Evolutionary conservation across 2,329 filamentous ascomycete genomes (phyloP).

Genomic region (Lecanicillium sp.): DNA sequence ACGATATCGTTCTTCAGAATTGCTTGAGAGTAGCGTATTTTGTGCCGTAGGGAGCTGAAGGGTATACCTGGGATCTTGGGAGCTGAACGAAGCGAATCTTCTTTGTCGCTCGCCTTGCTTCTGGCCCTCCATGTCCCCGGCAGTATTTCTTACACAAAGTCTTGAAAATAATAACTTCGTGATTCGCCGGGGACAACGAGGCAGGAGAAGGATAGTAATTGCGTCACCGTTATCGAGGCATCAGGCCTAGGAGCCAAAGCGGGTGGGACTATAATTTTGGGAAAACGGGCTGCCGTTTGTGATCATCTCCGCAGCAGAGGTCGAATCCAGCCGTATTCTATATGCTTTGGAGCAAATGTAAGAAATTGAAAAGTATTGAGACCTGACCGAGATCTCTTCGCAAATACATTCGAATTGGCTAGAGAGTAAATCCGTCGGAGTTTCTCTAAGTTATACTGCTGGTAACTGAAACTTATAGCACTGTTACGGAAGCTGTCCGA

Average conservation of each 20-base stretch:
- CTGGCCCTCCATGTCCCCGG: constrained; percentile 8
- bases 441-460: too few species aligned
- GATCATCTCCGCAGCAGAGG: too few species aligned
- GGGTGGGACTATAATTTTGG: too few species aligned
- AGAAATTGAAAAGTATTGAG: too few species aligned
- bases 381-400: too few species aligned
- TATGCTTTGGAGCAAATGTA: too few species aligned
- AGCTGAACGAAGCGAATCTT: background rate
- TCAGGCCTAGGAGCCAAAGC: constrained; percentile 24
- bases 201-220: constrained; percentile 5
- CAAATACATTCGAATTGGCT: too few species aligned
- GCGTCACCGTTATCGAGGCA: constrained; percentile 1
- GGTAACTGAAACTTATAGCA: too few species aligned
- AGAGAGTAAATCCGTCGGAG: too few species aligned
- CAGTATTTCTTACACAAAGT: constrained; percentile 3
- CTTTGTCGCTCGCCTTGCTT: constrained; percentile 3
- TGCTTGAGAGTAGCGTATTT: constrained; percentile 24
- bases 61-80: constrained; percentile 37
- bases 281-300: too few species aligned
- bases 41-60: constrained; percentile 41
- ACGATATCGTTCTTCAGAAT: constrained; percentile 35
- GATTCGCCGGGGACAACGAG: constrained; percentile 7
- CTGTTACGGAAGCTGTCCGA: too few species aligned
- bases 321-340: too few species aligned
- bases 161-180: constrained; percentile 3